Evolutionary conservation across 768 basidiomycete genomes (phyloP).

Genomic region (Suillus brevipes): DNA sequence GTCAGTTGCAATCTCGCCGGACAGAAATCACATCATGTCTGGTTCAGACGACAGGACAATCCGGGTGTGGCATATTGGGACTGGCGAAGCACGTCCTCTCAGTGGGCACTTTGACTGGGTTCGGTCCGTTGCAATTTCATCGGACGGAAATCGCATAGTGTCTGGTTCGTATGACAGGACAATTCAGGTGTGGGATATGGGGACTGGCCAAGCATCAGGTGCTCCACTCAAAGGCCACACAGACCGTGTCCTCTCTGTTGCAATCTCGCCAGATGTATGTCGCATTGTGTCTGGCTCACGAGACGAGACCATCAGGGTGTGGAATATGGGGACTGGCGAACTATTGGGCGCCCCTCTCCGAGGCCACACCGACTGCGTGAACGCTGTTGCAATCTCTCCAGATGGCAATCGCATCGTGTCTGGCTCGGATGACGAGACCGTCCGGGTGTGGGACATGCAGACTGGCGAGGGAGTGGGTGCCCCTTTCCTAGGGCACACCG

Average conservation of each 20-base stretch:
- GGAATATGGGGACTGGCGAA: neutral
- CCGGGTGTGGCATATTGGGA: neutral
- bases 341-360: neutral
- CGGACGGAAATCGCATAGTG: neutral
- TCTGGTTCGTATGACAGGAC: neutral
- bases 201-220: neutral
- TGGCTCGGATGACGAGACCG: neutral
- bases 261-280: neutral
- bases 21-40: neutral
- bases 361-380: neutral
- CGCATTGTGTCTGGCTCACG: neutral
- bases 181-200: neutral
- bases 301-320: neutral
- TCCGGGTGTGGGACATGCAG: constrained; percentile 1
- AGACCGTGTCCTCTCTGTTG: neutral
- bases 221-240: neutral
- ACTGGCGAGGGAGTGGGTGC: neutral
- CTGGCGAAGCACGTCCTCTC: neutral
- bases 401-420: constrained; percentile 1
- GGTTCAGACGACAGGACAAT: neutral
- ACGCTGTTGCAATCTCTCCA: neutral
- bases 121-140: neutral
- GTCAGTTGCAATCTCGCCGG: neutral
- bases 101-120: neutral
- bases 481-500: constrained; percentile 5